These are phyloP conservation scores for Lachancea quebecensis DNA, from an alignment of 805 yeast genomes.

Conservation along the genomic window DNA sequence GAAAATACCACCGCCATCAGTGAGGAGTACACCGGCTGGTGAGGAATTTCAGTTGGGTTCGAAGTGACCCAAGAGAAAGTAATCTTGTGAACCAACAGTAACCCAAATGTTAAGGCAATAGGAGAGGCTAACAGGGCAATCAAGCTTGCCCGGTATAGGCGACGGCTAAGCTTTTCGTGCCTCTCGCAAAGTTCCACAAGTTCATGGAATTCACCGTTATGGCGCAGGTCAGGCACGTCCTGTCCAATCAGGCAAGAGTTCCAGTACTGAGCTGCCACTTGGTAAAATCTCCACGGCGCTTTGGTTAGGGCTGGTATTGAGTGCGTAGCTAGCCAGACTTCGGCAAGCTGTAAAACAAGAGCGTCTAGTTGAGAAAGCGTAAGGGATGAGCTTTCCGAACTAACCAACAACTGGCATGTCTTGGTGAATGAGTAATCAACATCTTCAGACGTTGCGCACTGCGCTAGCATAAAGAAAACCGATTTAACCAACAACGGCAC, in stretches of 20 bases:
- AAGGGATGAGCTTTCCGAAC: not conserved
- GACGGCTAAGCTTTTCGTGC: constrained; percentile 1
- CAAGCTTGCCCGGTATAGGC: not conserved
- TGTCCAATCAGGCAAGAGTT: not conserved
- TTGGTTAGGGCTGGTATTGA: not conserved
- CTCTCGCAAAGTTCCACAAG: not conserved
- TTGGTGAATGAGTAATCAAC: constrained; percentile 1
- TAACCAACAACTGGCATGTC: not conserved
- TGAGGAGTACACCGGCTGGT: constrained; percentile 1
- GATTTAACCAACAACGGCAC: constrained; percentile 1
- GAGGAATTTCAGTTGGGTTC: not conserved
- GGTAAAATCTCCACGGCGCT: constrained; percentile 5
- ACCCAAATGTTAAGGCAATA: not conserved
- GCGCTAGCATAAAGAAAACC: constrained; percentile 2
- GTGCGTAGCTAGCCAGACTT: constrained; percentile 1
- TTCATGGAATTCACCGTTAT: not conserved
- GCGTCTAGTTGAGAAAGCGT: constrained; percentile 4
- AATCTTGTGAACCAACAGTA: not conserved
- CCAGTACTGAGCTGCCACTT: not conserved
- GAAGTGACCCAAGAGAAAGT: not conserved
- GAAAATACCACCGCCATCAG: constrained; percentile 3
- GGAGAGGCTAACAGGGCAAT: constrained; percentile 2
- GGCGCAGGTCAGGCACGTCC: not conserved
- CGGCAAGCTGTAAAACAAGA: constrained; percentile 3
- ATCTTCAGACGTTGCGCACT: constrained; percentile 1